Evolutionary conservation across 2,329 filamentous ascomycete species (phyloP).

Genomic region (Dothistroma pini): DNA sequence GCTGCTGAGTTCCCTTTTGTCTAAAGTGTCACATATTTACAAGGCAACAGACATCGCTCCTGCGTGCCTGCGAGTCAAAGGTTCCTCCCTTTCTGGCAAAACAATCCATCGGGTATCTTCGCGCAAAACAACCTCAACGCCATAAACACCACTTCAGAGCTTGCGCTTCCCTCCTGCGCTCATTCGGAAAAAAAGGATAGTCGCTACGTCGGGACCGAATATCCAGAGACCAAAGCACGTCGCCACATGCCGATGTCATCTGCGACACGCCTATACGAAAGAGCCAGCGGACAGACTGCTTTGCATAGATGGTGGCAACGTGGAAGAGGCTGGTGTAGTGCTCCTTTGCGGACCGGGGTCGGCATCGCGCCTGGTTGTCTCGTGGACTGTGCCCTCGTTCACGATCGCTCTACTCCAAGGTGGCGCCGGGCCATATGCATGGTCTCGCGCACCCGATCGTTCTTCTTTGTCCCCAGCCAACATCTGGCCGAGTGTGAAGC

Average conservation of each 20-base stretch:
- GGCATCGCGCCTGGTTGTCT: constrained; percentile 5
- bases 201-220: no score
- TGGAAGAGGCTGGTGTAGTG: constrained; percentile 4
- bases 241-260: background rate
- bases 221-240: no score
- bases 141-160: background rate
- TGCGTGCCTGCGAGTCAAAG: background rate
- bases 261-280: constrained; percentile 8
- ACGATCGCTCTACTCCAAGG: background rate
- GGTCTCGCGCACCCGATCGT: background rate
- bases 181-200: no score
- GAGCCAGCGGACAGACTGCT: constrained; percentile 14
- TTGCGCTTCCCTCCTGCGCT: background rate
- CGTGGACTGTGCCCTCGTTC: constrained; percentile 1
- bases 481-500: background rate
- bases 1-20: background rate
- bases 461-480: background rate
- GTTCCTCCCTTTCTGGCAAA: background rate
- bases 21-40: background rate
- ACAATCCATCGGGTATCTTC: background rate
- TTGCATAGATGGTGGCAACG: constrained; percentile 10
- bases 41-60: background rate
- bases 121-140: background rate
- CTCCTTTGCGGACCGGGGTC: constrained; percentile 5
- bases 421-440: background rate